Conservation (phyloP, 2,329 filamentous ascomycete species). For the Fragosphaeria purpurea region DNA sequence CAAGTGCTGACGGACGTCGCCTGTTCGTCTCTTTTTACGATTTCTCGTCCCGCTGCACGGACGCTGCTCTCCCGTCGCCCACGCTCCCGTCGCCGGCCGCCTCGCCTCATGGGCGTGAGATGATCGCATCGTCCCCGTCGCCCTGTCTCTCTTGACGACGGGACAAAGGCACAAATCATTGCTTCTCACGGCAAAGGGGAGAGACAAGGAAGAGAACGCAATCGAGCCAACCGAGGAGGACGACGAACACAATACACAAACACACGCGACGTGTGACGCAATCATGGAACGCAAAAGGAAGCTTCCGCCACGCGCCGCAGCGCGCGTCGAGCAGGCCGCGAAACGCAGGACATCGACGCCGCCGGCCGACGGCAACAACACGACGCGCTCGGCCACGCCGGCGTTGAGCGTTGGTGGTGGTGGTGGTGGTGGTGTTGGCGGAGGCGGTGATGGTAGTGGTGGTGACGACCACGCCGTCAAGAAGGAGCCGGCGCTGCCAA, state of each 20-base stretch:
- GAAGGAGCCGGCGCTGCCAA: conserved; percentile 39
- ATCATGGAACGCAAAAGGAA: conserved; percentile 58
- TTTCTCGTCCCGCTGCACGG: no score
- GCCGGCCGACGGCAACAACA: conserved; percentile 23
- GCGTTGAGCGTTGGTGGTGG: conserved; percentile 20
- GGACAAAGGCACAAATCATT: background rate
- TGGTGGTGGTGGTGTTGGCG: conserved; percentile 7
- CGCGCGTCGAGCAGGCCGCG: conserved; percentile 47
- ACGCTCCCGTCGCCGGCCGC: background rate
- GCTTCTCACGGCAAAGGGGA: background rate
- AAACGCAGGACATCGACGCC: conserved; percentile 52
- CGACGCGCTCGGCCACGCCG: conserved; percentile 38
- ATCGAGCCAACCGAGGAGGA: background rate
- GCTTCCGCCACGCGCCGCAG: conserved; percentile 51
- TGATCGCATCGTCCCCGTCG: conserved; percentile 8
- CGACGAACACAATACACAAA: background rate
- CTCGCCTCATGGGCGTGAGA: conserved; percentile 6
- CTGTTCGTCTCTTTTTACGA: no score
- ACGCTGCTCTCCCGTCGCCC: no score
- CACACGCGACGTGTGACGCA: conserved; percentile 2
- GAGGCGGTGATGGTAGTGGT: conserved; percentile 13
- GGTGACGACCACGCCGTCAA: no score
- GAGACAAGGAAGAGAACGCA: background rate
- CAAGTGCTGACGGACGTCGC: no score
- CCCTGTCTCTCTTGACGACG: conserved; percentile 7